Evolutionary conservation across 169 alveolate species (phyloP).

Genomic region (Miamiensis avidus): DNA sequence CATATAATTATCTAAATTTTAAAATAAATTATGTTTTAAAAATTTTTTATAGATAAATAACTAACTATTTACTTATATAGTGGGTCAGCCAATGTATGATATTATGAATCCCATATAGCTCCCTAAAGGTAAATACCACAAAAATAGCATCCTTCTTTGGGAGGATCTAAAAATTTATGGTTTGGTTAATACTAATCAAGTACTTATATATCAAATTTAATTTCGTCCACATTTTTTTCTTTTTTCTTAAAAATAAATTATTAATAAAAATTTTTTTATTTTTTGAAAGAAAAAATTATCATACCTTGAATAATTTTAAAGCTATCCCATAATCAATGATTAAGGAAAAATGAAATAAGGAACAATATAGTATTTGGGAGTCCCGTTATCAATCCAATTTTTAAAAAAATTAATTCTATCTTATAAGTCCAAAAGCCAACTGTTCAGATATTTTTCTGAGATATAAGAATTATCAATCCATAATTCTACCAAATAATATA

Average conservation of each 20-base stretch:
- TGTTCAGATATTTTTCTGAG: slow-evolving; percentile 85
- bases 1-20: slow-evolving; percentile 70
- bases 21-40: slow-evolving; percentile 86
- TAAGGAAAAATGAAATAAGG: slow-evolving; percentile 88
- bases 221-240: too few relatives aligned
- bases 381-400: slow-evolving; percentile 85
- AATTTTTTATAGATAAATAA: slow-evolving; percentile 90
- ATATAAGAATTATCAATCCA: slow-evolving; percentile 92
- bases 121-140: slow-evolving; percentile 87
- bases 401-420: slow-evolving; percentile 85
- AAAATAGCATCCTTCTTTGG: slow-evolving; percentile 89
- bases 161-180: slow-evolving; percentile 79
- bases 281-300: slow-evolving; percentile 85
- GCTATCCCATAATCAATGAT: slow-evolving; percentile 87
- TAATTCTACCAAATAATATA: too few relatives aligned
- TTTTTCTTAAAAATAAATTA: too few relatives aligned
- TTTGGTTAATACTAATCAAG: slow-evolving; percentile 80
- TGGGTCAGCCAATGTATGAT: slow-evolving; percentile 76
- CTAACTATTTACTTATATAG: slow-evolving; percentile 88
- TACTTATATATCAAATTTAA: slow-evolving; percentile 78
- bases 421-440: slow-evolving; percentile 87
- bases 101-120: slow-evolving; percentile 83
- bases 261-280: too few relatives aligned
- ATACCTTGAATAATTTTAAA: slow-evolving; percentile 91
- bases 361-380: slow-evolving; percentile 90